These are phyloP conservation scores for Graphilbum fragrans DNA, from an alignment of 2,329 filamentous ascomycete species.

Conservation along the genomic window DNA sequence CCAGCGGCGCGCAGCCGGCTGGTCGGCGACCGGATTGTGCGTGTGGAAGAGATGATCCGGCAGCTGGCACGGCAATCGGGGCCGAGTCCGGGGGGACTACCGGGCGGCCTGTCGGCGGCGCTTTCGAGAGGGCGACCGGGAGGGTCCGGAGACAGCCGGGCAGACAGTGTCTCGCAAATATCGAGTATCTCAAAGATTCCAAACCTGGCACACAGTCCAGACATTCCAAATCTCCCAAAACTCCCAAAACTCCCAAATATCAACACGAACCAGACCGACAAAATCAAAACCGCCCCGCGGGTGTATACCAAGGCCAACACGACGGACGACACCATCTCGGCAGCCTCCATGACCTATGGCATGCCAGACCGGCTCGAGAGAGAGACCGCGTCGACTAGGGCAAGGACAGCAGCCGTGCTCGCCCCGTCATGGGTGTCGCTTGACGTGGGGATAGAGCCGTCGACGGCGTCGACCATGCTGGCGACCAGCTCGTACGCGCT, in stretches of 20 bases:
- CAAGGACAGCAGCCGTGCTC: too few species aligned
- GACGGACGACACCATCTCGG: neutral
- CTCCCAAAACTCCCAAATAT: too few species aligned
- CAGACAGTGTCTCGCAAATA: neutral
- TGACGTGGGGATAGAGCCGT: constrained; percentile 18
- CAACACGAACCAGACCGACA: too few species aligned
- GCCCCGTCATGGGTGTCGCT: constrained; percentile 10
- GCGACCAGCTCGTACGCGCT: constrained; percentile 19
- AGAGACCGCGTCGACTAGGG: neutral
- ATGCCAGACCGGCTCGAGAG: too few species aligned
- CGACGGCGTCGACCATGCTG: constrained; percentile 19
- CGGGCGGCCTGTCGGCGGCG: too few species aligned
- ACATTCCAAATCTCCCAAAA: too few species aligned
- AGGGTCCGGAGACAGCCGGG: too few species aligned
- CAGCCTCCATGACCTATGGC: neutral
- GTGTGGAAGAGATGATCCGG: constrained; percentile 8
- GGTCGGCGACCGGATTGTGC: constrained; percentile 8
- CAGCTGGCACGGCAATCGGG: constrained; percentile 1
- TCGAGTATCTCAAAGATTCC: too few species aligned
- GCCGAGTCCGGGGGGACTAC: neutral
- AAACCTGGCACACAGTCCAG: too few species aligned
- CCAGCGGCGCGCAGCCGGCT: constrained; percentile 6
- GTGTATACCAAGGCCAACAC: neutral
- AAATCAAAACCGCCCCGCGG: neutral
- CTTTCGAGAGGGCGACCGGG: too few species aligned